Conservation (phyloP, 2,329 filamentous ascomycete species). For the Ophiostoma populinum region DNA sequence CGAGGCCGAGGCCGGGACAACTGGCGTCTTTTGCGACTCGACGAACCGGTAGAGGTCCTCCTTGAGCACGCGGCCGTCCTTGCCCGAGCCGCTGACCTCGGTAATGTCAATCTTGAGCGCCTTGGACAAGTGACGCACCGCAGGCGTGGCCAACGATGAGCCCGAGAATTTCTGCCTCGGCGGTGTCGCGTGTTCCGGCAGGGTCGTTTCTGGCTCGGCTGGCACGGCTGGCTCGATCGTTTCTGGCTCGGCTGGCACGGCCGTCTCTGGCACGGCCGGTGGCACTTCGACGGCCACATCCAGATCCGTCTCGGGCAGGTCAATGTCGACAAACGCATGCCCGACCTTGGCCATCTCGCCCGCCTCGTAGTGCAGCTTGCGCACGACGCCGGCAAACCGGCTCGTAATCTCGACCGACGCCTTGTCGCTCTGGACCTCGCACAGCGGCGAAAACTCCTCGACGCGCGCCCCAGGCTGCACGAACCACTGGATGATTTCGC, state of each 20-base stretch:
- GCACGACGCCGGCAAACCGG: conserved; percentile 85
- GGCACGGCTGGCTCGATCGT: neutral
- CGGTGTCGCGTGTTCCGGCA: neutral
- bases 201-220: neutral
- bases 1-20: conserved; percentile 3
- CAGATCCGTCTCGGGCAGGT: conserved; percentile 62
- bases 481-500: conserved; percentile 99
- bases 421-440: conserved; percentile 97
- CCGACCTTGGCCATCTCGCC: conserved; percentile 95
- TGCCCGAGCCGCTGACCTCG: conserved; percentile 69
- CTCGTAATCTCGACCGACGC: conserved; percentile 84
- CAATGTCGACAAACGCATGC: conserved; percentile 86
- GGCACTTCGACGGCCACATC: conserved; percentile 7
- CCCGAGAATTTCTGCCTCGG: conserved; percentile 45
- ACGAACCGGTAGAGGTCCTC: conserved; percentile 71
- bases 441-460: conserved; percentile 94
- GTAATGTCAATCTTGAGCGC: conserved; percentile 62
- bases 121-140: conserved; percentile 76
- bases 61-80: conserved; percentile 78
- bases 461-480: conserved; percentile 89
- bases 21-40: conserved; percentile 28
- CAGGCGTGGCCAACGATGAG: conserved; percentile 61
- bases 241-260: conserved; percentile 13
- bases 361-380: conserved; percentile 87
- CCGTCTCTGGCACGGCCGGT: neutral